Evolutionary conservation across 345 rosid genomes (phyloP), one percentile per base, ranked within the genome.

Genomic region (Hypericum androsaemum): DNA sequence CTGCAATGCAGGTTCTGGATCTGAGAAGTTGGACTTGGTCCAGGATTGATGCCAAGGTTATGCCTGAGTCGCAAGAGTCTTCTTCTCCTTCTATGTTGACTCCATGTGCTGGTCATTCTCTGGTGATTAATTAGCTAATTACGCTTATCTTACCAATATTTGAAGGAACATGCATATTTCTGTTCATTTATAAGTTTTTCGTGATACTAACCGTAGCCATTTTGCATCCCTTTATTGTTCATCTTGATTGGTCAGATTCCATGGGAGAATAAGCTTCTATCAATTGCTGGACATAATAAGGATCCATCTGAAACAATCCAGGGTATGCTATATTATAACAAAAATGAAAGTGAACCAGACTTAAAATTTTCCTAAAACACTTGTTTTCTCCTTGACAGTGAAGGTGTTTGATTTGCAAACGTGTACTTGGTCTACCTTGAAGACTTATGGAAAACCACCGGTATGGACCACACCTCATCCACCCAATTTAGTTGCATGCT

Each of bases 21-120:
- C 76, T 94, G 72, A 88, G 85, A 81, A 86, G 75, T 57, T 88
- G 96, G 97, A 72, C 83, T 59, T 92, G 99, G 99, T 80, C 97
- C 62, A 88, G 71, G 80, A 71, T 92, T 65, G 88, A 81, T 69
- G 76, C 79, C 56, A 83, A 83, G 76, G 66, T 45, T 64, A 83
- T 57, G 44, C 55, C 71, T 60, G 88, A 80, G 56, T 66, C 88
- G 22, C 60, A 60, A 32, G 90, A 85, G 60, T 68, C 79, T 5
- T 66, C n/a, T n/a, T n/a, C 71, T 15, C 47, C 85, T 62, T 62
- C 73, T 38, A 53, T 72, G 42, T 51, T 79, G 54, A 64, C 80
- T 59, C 78, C 94, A 46, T 94, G 99, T 72, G 97, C 99, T 54
- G 99, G 99, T 69, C 99, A 86, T 79, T 83, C 95, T 32, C 70